Evolutionary conservation across 2,329 filamentous ascomycete genomes (phyloP), one percentile per base, ranked within the genome.

Genomic region (Arthrinium phaeospermum): DNA sequence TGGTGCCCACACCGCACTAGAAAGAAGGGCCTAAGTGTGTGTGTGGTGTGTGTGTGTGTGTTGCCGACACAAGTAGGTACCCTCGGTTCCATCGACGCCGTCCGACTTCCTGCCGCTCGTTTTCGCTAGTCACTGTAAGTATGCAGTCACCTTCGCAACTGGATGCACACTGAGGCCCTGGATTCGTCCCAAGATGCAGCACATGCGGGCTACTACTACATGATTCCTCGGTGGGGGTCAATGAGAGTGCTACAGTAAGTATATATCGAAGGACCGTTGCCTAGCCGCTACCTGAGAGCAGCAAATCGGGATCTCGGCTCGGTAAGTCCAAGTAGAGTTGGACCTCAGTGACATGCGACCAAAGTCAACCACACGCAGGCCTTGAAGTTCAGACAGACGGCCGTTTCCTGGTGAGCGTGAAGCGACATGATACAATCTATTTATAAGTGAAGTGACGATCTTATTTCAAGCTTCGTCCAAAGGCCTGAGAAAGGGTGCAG

Each of bases 201-300:
- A 8, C 49, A n/a, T 14, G 49, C n/a, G 53, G 30, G 30, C 30
- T 61, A n/a, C n/a, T n/a, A n/a, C n/a, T n/a, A 37, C 53, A 37
- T 61, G 53, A 61, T 61, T 61, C 53, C 22, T 51, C 13, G n/a
- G 34, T 41, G 57, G 57, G 57, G 57, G 57, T 64, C 57, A 64
- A 64, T 64, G 57, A 10, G 34, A 22, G 57, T 64, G 34, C 19
- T n/a, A 41, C 19, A 64, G 46, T 49, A n/a, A n/a, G 22, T 49
- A 49, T 22, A 12, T n/a, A 30, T 22, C 49, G 49, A 30, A 53
- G 49, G 24, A 51, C 4, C 49, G 46, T 49, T 49, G 46, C 27
- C 27, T 16, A 19, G 19, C 51, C 8, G n/a, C 49, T 51, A 24
- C 49, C 14, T 27, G 34, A n/a, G 34, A 41, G 30, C 57, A 41